Evolutionary conservation across 768 basidiomycete genomes (phyloP).

Genomic region (Mycena haematopus): DNA sequence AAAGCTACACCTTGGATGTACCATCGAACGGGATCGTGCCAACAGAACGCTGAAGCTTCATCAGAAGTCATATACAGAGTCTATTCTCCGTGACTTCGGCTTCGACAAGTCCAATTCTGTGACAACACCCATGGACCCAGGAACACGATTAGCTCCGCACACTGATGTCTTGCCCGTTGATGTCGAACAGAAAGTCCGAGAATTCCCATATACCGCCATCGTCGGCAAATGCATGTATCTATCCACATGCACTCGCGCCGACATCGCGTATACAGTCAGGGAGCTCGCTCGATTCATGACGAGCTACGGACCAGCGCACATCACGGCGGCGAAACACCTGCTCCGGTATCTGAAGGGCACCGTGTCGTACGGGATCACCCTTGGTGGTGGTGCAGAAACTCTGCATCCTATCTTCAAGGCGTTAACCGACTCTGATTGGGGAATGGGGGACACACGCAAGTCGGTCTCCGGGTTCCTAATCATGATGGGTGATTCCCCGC

Average conservation of each 20-base stretch:
- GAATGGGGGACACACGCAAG: conserved; percentile 26
- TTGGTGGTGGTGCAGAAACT: conserved; percentile 4
- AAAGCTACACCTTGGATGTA: conserved; percentile 18
- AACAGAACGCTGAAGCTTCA: conserved; percentile 10
- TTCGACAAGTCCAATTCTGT: conserved; percentile 19
- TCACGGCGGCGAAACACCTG: conserved; percentile 25
- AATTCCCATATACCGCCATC: conserved; percentile 17
- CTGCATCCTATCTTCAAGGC: conserved; percentile 16
- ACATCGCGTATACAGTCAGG: conserved; percentile 14
- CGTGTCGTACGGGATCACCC: conserved; percentile 3
- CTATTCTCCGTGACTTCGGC: conserved; percentile 26
- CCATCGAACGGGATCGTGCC: conserved; percentile 6
- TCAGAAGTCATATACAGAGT: conserved; percentile 22
- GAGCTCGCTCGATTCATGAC: conserved; percentile 25
- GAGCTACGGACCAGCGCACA: conserved; percentile 15
- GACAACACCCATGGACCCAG: conserved; percentile 26
- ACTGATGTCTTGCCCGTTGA: background rate
- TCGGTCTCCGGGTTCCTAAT: conserved; percentile 42
- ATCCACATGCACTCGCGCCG: conserved; percentile 10
- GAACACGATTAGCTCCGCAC: conserved; percentile 5
- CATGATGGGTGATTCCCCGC: conserved; percentile 33
- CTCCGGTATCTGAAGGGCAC: conserved; percentile 27
- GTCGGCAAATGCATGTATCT: conserved; percentile 34
- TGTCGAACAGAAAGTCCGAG: background rate
- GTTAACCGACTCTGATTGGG: conserved; percentile 28